Percentiles rank a stretch among this genome's conserved stretches.
Conservation (phyloP, 2,329 filamentous ascomycete genomes). For the Cladosporium sphaerospermum region DNA sequence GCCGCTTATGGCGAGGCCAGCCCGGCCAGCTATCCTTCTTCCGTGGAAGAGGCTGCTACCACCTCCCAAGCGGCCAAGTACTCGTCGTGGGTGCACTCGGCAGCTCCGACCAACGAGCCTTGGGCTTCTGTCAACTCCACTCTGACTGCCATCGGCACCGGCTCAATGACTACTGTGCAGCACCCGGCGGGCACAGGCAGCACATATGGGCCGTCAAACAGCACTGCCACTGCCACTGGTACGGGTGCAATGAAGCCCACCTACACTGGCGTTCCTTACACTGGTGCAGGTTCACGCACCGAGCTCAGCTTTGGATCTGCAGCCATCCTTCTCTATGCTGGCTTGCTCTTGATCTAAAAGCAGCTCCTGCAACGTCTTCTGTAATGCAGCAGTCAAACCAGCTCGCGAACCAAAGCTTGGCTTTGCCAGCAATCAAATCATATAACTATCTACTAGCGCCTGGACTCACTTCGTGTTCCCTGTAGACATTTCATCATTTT, state of each 20-base stretch:
- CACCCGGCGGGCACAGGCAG: neutral
- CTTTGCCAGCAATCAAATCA: too few species aligned
- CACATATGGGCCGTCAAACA: neutral
- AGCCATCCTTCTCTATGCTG: neutral
- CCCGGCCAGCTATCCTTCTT: too few species aligned
- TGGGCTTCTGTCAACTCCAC: neutral
- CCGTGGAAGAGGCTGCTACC: too few species aligned
- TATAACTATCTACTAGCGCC: too few species aligned
- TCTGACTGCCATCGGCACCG: neutral
- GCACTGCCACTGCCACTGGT: neutral
- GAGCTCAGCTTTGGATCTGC: conserved; percentile 3
- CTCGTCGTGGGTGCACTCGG: neutral
- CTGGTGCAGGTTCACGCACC: neutral
- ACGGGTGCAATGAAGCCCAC: neutral
- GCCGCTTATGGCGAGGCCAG: neutral
- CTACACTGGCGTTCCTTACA: conserved; percentile 1
- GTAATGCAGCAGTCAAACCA: too few species aligned
- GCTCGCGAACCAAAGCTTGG: too few species aligned
- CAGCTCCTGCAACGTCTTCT: too few species aligned
- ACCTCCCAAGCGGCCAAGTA: neutral
- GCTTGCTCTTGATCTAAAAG: conserved; percentile 4
- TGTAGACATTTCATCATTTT: too few species aligned
- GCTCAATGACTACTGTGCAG: neutral
- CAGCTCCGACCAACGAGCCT: neutral
- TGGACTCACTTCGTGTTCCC: too few species aligned